Evolutionary conservation across 768 basidiomycete species (phyloP).

Genomic region (Clavaria fumosa): DNA sequence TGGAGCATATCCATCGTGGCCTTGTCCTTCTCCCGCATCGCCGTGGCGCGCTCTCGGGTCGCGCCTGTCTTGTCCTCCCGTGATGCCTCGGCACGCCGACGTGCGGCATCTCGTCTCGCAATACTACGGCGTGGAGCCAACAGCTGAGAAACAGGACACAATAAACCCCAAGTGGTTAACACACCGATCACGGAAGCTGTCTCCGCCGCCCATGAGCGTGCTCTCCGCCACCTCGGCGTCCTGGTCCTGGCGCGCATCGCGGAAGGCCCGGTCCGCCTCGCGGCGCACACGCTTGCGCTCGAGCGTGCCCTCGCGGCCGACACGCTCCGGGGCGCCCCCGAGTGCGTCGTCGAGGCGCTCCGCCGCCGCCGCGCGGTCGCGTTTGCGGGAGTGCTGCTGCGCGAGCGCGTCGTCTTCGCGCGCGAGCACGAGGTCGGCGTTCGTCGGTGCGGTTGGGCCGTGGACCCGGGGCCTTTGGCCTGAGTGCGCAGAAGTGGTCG

Average conservation of each 20-base stretch:
- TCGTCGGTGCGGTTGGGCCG: constrained; percentile 56
- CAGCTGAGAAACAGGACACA: constrained; percentile 4
- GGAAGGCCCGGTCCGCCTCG: constrained; percentile 53
- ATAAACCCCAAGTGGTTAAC: constrained; percentile 12
- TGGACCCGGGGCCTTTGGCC: constrained; percentile 29
- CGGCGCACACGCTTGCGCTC: constrained; percentile 73
- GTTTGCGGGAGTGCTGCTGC: constrained; percentile 45
- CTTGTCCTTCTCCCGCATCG: constrained; percentile 65
- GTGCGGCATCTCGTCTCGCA: constrained; percentile 59
- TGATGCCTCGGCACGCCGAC: constrained; percentile 44
- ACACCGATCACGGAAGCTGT: constrained; percentile 70
- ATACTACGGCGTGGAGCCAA: constrained; percentile 30
- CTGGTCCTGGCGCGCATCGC: constrained; percentile 67
- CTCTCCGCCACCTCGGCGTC: constrained; percentile 57
- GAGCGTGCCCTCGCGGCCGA: constrained; percentile 70
- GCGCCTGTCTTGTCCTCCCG: constrained; percentile 15
- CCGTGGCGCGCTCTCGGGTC: constrained; percentile 44
- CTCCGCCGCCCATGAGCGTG: constrained; percentile 68
- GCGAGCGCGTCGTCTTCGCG: constrained; percentile 45
- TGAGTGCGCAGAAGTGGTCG: constrained; percentile 12
- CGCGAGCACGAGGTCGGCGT: constrained; percentile 54
- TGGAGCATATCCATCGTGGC: constrained; percentile 97
- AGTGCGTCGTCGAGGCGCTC: constrained; percentile 64
- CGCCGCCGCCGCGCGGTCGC: constrained; percentile 47
- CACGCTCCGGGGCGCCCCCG: constrained; percentile 63